These are phyloP conservation scores for Teunomyces barrocoloradensis DNA, from an alignment of 805 yeast species.

Conservation along the genomic window DNA sequence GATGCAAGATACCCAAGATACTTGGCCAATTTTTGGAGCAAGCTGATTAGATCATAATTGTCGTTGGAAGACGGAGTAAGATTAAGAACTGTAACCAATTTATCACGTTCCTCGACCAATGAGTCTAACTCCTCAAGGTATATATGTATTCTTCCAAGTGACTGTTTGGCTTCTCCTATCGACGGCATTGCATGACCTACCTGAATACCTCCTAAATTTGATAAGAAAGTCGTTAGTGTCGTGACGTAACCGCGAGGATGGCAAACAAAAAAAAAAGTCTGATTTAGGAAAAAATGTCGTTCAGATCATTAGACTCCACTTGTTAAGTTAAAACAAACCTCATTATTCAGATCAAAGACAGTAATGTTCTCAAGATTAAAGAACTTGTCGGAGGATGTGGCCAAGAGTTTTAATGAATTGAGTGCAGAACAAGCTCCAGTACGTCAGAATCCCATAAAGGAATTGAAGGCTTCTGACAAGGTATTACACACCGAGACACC, in stretches of 20 bases:
- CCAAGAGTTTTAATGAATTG: slow-evolving; percentile 40
- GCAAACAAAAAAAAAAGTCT: background rate
- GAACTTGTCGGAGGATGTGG: slow-evolving; percentile 45
- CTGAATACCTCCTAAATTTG: background rate
- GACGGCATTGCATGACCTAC: slow-evolving; percentile 9
- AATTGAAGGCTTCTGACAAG: slow-evolving; percentile 31
- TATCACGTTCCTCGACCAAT: slow-evolving; percentile 32
- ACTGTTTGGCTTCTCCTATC: slow-evolving; percentile 17
- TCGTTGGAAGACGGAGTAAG: slow-evolving; percentile 40
- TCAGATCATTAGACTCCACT: background rate
- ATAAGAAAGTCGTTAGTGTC: slow-evolving; percentile 1
- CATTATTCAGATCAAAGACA: background rate
- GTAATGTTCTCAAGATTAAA: slow-evolving; percentile 41
- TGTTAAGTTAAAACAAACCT: background rate
- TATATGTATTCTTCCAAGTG: slow-evolving; percentile 15
- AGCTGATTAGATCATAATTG: slow-evolving; percentile 32
- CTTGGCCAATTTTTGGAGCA: slow-evolving; percentile 25
- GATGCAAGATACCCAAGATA: slow-evolving; percentile 27
- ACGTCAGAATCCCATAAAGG: slow-evolving; percentile 18
- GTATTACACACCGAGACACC: slow-evolving; percentile 47
- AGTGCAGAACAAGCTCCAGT: slow-evolving; percentile 23
- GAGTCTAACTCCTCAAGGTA: slow-evolving; percentile 28
- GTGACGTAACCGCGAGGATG: background rate
- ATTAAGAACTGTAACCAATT: slow-evolving; percentile 25
- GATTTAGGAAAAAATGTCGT: background rate